Evolutionary conservation across 257 asterid species (phyloP), one percentile per base, ranked within the genome.

Genomic region (Solanum chilense): DNA sequence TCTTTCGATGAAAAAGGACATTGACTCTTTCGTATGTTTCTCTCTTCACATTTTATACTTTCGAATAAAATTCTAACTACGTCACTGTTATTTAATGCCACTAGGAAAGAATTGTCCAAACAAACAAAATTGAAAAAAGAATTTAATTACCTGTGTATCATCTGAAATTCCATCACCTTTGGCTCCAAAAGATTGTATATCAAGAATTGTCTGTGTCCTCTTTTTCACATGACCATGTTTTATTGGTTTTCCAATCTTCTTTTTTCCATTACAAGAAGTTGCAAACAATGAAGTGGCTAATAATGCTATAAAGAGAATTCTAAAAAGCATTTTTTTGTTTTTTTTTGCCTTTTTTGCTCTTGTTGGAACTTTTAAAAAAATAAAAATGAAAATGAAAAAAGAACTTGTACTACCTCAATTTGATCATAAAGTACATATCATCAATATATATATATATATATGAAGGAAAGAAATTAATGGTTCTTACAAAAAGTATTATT

Each of bases 171-270:
- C 95, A 27, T 95, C 95, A 18, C 93, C 94, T 89, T 87, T 93
- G 86, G 99, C 98, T 89, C 99, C 98, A 87, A 93, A 97, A 83
- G 66, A 87, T 33, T 94, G 95, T 31, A 94, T 91, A 89, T 95
- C 90, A 41, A 88, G 11, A 58, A 85, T 49, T 62, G 90, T 5
- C 31, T 87, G 68, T 16, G 44, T 81, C 21, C 9, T 86, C 47
- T n/a, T 77, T 16, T 25, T 49, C 52, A 85, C 35, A 23, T 25
- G 76, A 42, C 73, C 52, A 85, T 35, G 39, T 33, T 9, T 39
- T 76, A 60, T 25, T 16, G 87, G 70, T 85, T 81, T 86, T 25
- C 29, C 47, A 49, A 37, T 68, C 29, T 83, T 78, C 86, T 81
- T 56, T 33, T 86, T 56, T 27, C 93, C 90, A 84, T 88, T 86